Percentiles rank a stretch among this genome's conserved stretches.
phyloP scores from a whole-genome alignment of 164 flowering plant species.

The Vitis rupestris region DNA sequence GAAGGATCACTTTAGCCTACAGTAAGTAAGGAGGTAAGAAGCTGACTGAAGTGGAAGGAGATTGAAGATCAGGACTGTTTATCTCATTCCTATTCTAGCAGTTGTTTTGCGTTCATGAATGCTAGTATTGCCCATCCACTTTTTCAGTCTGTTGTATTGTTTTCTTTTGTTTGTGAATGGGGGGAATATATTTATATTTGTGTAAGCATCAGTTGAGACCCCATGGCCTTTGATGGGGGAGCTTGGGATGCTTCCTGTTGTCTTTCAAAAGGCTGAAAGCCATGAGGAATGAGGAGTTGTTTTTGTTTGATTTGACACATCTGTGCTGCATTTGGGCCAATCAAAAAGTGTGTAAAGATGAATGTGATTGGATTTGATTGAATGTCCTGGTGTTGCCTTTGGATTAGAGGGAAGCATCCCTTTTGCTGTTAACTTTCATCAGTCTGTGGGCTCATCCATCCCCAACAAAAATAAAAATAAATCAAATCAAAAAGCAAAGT shows the following conservation, averaged over 20 bases:
- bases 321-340: slow-evolving; percentile 40
- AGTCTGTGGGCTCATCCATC: slow-evolving; percentile 4
- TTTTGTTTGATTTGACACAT: slow-evolving; percentile 41
- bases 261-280: slow-evolving; percentile 45
- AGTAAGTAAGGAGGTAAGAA: slow-evolving; percentile 19
- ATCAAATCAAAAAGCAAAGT: not conserved
- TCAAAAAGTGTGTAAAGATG: slow-evolving; percentile 30
- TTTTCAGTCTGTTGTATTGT: slow-evolving; percentile 17
- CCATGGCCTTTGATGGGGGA: slow-evolving; percentile 25
- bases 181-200: not conserved
- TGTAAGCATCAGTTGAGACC: slow-evolving; percentile 13
- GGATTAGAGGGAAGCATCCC: slow-evolving; percentile 14
- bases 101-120: slow-evolving; percentile 20
- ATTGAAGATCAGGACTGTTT: slow-evolving; percentile 21
- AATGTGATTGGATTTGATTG: slow-evolving; percentile 32
- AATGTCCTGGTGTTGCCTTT: slow-evolving; percentile 21
- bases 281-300: slow-evolving; percentile 28
- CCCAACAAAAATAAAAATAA: not conserved
- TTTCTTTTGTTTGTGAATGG: slow-evolving; percentile 7
- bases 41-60: slow-evolving; percentile 29
- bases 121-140: slow-evolving; percentile 13
- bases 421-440: slow-evolving; percentile 13
- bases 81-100: slow-evolving; percentile 22
- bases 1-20: slow-evolving; percentile 20
- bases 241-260: slow-evolving; percentile 39